phyloP scores from a whole-genome alignment of 306 rosid species.

The Cercis canadensis region DNA sequence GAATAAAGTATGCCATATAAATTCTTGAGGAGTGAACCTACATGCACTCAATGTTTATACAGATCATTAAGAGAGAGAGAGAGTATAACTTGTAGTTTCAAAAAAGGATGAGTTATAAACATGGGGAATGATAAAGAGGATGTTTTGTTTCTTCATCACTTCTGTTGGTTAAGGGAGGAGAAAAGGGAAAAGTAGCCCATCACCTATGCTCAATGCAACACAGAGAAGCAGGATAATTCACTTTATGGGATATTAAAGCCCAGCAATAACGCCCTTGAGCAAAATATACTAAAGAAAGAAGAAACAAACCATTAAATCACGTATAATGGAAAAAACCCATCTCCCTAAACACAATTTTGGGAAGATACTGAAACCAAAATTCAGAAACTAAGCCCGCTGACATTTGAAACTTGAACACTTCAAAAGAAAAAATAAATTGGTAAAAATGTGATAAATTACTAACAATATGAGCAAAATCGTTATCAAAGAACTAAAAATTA shows the following conservation, averaged over 20 bases:
- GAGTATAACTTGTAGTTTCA: too few species aligned
- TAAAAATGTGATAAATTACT: neutral
- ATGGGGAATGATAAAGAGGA: neutral
- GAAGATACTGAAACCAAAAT: neutral
- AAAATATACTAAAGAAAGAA: too few species aligned
- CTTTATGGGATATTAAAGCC: too few species aligned
- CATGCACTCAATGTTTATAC: too few species aligned
- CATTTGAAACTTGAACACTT: neutral
- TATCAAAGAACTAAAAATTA: too few species aligned
- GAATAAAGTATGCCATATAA: too few species aligned
- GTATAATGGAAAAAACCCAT: too few species aligned
- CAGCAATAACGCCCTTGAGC: too few species aligned
- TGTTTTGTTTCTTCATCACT: neutral
- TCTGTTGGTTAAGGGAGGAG: neutral
- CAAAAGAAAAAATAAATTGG: too few species aligned
- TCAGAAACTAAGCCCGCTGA: neutral
- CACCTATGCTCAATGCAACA: neutral
- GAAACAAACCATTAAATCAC: too few species aligned
- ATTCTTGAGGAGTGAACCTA: too few species aligned
- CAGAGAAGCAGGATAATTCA: neutral
- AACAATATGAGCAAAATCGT: neutral
- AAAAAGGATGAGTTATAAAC: too few species aligned
- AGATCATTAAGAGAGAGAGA: neutral
- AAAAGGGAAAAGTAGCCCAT: neutral
- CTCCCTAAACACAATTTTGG: neutral